Conservation (phyloP, 139 green algal genomes). For the Asterochloris sp. region DNA sequence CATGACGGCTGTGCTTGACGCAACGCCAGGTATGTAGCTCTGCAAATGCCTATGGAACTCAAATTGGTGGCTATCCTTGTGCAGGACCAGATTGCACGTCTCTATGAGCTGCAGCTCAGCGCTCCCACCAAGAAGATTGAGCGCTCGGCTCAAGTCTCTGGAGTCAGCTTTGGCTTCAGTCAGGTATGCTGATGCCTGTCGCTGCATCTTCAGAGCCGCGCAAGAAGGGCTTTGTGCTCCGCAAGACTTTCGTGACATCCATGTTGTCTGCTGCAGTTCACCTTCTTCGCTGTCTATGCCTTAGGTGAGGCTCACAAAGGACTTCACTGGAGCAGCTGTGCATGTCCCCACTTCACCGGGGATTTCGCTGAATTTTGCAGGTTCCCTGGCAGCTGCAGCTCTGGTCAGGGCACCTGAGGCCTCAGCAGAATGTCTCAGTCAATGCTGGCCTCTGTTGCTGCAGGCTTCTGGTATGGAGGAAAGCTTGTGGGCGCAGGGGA, state of each 20-base stretch:
- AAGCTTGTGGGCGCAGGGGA: slow-evolving; percentile 14
- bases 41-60: too few relatives aligned
- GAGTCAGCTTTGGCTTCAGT: slow-evolving; percentile 49
- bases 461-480: slow-evolving; percentile 34
- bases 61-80: too few relatives aligned
- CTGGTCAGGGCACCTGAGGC: too few relatives aligned
- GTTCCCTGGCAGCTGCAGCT: too few relatives aligned
- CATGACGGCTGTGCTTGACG: too few relatives aligned
- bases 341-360: too few relatives aligned
- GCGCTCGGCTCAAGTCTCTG: slow-evolving; percentile 24
- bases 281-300: slow-evolving; percentile 70
- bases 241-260: not conserved
- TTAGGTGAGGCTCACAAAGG: slow-evolving; percentile 22
- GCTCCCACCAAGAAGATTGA: slow-evolving; percentile 29
- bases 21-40: too few relatives aligned
- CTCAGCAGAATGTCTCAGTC: too few relatives aligned
- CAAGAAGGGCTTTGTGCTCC: not conserved
- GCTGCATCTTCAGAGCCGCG: not conserved
- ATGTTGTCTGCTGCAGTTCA: slow-evolving; percentile 20
- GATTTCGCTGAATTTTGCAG: too few relatives aligned
- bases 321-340: too few relatives aligned
- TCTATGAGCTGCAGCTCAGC: slow-evolving; percentile 12
- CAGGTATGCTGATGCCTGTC: slow-evolving; percentile 22
- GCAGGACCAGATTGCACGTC: not conserved
- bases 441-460: too few relatives aligned